These are phyloP conservation scores for Closterium sp. DNA, from an alignment of 139 green algal genomes.

Conservation along the genomic window DNA sequence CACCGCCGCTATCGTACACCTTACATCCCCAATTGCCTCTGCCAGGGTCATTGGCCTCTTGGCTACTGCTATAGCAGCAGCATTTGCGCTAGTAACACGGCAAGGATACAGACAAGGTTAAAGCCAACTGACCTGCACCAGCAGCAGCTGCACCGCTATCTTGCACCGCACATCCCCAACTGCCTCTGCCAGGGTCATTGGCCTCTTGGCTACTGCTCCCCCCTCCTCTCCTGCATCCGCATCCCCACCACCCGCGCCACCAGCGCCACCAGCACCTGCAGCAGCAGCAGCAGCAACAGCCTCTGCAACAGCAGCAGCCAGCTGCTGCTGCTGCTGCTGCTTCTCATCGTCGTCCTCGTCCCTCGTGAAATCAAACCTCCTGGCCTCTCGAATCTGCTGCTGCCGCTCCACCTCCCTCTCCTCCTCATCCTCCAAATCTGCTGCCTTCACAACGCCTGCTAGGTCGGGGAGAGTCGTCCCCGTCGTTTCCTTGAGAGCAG, in stretches of 20 bases:
- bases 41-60: background rate
- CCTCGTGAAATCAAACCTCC: background rate
- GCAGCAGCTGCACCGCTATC: constrained; percentile 74
- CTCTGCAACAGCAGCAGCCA: background rate
- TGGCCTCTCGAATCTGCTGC: background rate
- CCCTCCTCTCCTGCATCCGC: constrained; percentile 9
- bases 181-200: constrained; percentile 70
- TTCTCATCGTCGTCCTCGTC: background rate
- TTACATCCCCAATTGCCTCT: background rate
- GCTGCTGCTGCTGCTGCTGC: constrained; percentile 8
- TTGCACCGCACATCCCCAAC: constrained; percentile 73
- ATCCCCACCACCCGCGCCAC: background rate
- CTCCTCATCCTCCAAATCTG: constrained; percentile 19
- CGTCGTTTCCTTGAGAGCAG: constrained; percentile 10
- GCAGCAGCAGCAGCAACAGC: background rate
- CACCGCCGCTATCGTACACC: background rate
- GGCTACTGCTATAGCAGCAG: background rate
- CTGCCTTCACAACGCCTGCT: background rate
- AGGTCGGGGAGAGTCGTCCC: constrained; percentile 4
- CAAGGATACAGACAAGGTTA: background rate
- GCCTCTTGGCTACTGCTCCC: background rate
- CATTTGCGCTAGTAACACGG: background rate
- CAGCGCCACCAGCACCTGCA: background rate
- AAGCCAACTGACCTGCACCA: background rate
- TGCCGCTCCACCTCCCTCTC: constrained; percentile 13